Conservation (phyloP, 73 alveolate genomes). For the Breviolum minutum region DNA sequence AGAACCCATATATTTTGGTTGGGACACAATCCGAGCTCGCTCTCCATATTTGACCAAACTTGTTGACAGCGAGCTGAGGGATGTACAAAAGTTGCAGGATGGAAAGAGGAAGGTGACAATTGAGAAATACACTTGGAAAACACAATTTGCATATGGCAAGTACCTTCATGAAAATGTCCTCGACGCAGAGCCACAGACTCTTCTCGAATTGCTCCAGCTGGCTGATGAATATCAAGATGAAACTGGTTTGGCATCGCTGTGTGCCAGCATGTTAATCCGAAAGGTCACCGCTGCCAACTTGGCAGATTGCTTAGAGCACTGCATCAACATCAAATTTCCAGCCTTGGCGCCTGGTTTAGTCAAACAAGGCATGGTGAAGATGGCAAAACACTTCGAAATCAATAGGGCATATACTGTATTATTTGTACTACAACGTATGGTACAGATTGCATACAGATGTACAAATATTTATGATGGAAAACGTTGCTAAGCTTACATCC, state of each 20-base stretch:
- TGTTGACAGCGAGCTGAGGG: background rate
- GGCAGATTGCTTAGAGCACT: background rate
- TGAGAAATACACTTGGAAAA: background rate
- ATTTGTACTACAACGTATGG: too few species aligned
- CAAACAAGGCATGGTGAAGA: background rate
- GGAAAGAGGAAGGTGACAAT: background rate
- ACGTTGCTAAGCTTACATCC: background rate
- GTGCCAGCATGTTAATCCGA: background rate
- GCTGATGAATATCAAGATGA: conserved; percentile 35
- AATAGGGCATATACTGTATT: too few species aligned
- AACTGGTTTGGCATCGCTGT: background rate
- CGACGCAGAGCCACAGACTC: conserved; percentile 8
- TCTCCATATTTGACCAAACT: conserved; percentile 29
- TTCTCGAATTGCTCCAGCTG: conserved; percentile 20
- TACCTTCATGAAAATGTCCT: conserved; percentile 32
- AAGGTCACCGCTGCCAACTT: background rate
- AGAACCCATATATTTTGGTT: conserved; percentile 13
- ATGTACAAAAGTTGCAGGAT: background rate
- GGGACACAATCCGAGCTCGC: conserved; percentile 63
- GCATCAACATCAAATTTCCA: background rate
- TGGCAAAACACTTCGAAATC: too few species aligned
- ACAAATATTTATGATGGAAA: background rate
- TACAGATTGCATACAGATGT: too few species aligned
- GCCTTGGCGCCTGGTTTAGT: conserved; percentile 15
- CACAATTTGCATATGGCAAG: conserved; percentile 26